phyloP scores from a whole-genome alignment of 2,329 filamentous ascomycete species.

The Fusarium phyllophilum region DNA sequence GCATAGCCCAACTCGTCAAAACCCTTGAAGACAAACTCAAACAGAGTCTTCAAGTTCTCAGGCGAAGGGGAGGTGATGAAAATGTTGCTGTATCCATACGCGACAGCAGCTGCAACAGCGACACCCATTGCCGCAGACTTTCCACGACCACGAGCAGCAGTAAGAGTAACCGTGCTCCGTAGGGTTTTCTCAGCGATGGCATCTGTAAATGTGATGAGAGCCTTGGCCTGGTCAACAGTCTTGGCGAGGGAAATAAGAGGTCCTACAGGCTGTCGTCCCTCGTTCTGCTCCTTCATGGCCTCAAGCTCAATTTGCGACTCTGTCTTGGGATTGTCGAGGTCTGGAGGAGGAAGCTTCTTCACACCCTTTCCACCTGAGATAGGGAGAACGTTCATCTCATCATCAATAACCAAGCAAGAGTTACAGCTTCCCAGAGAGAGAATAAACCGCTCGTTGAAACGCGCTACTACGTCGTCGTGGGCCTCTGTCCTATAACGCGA shows the following conservation, averaged over 20 bases:
- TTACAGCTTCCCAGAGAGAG: conserved; percentile 95
- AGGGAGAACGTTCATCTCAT: conserved; percentile 95
- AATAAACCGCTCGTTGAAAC: conserved; percentile 98
- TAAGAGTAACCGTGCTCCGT: conserved; percentile 91
- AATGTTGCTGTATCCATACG: conserved; percentile 98
- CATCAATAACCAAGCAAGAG: conserved; percentile 93
- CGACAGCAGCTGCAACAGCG: conserved; percentile 91
- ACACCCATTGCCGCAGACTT: conserved; percentile 97
- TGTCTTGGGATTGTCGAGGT: conserved; percentile 77
- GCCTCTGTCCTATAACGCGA: conserved; percentile 96
- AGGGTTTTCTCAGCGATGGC: conserved; percentile 96
- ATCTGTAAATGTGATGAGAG: conserved; percentile 95
- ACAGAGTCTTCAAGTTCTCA: conserved; percentile 97
- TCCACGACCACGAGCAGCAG: conserved; percentile 91
- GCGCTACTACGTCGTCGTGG: conserved; percentile 90
- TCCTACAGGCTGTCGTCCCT: conserved; percentile 87
- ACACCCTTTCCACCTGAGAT: conserved; percentile 96
- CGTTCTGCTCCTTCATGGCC: conserved; percentile 85
- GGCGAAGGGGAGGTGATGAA: conserved; percentile 98
- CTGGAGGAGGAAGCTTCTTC: conserved; percentile 79
- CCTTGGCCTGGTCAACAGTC: conserved; percentile 96
- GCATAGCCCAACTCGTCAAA: conserved; percentile 95
- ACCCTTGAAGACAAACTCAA: conserved; percentile 98
- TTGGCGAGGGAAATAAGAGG: conserved; percentile 84
- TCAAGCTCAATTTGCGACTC: conserved; percentile 80